Base-by-base conservation (phyloP, 805 yeast species). In the Cyberlindnera maritima region DNA sequence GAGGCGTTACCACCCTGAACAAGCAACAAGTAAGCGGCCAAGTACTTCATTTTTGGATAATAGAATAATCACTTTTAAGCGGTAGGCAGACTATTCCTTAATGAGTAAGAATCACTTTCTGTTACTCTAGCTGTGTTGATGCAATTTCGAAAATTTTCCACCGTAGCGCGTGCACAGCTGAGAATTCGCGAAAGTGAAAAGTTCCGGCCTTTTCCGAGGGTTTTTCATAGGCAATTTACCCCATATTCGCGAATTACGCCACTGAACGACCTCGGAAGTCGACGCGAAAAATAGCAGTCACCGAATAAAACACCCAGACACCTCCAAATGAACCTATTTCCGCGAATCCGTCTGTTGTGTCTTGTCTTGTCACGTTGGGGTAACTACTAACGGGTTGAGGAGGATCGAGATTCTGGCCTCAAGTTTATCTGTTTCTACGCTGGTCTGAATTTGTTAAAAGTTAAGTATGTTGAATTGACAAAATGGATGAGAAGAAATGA, bases 11-110 rank as follows among this genome's bases (percentile, higher is more conserved):
- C 94, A 75, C 91, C 89, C 76, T 86, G 87, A 68, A 76, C 85
- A 72, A 87, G 84, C 76, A 87, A 82, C 75, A 87, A 84, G 80
- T 87, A 87, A 77, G 95, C 92, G 77, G 95, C 95, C 78, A 87
- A 79, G 84, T 87, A 87, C 78, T 85, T 87, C 94, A 87, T 60
- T 48, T 47, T 47, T 47, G 43, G 46, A 39, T 48, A 36, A 37
- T 71, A 80, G 85, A 82, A 82, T 83, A 83, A 83, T 82, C 88
- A 80, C 80, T 73, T 80, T 82, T 83, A 83, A 83, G 88, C 88
- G 71, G 64, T 61, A 41, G 60, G 88, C 92, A 79, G 92, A 85
- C 91, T 85, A 85, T 84, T 82, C 91, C 78, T 85, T 84, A 47
- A 37, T 36, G 55, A 41, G 33, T 6, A 26, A 41, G 20, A 41